A percentile compares a stretch with the other conserved stretches of the same genome.
phyloP scores from a whole-genome alignment of 306 rosid species.

The Medicago arabica region DNA sequence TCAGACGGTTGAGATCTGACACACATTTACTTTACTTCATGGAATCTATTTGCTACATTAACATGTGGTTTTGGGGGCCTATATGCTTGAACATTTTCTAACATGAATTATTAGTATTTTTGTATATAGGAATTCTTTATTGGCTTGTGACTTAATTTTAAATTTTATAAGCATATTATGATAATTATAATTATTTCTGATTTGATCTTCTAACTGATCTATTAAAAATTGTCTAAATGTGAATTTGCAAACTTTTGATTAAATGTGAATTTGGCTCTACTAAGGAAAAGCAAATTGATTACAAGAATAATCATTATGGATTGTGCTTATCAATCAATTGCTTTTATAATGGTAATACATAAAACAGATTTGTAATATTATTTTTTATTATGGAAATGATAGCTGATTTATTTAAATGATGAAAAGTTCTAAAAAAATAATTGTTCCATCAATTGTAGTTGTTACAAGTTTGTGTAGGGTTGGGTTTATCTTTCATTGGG shows the following conservation, averaged over 20 bases:
- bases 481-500: slow-evolving; percentile 20
- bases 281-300: slow-evolving; percentile 14
- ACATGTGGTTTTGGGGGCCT: slow-evolving; percentile 48
- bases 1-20: no score
- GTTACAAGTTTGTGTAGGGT: slow-evolving; percentile 2
- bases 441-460: slow-evolving; percentile 5
- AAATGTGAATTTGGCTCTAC: slow-evolving; percentile 31
- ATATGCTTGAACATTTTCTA: slow-evolving; percentile 37
- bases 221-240: slow-evolving; percentile 23
- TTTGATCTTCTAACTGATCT: slow-evolving; percentile 42
- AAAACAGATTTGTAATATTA: slow-evolving; percentile 36
- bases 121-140: slow-evolving; percentile 26
- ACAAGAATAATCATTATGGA: background rate
- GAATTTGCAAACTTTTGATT: slow-evolving; percentile 12
- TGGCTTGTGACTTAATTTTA: slow-evolving; percentile 26
- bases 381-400: background rate
- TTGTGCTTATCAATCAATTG: slow-evolving; percentile 26
- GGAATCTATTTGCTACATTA: background rate
- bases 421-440: slow-evolving; percentile 12
- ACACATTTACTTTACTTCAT: no score
- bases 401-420: background rate
- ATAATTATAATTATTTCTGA: slow-evolving; percentile 26
- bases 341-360: background rate
- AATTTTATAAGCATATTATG: slow-evolving; percentile 24
- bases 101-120: slow-evolving; percentile 39